Base-by-base conservation (phyloP, 78 protist species). In the Mantamonas sphyraenae region DNA sequence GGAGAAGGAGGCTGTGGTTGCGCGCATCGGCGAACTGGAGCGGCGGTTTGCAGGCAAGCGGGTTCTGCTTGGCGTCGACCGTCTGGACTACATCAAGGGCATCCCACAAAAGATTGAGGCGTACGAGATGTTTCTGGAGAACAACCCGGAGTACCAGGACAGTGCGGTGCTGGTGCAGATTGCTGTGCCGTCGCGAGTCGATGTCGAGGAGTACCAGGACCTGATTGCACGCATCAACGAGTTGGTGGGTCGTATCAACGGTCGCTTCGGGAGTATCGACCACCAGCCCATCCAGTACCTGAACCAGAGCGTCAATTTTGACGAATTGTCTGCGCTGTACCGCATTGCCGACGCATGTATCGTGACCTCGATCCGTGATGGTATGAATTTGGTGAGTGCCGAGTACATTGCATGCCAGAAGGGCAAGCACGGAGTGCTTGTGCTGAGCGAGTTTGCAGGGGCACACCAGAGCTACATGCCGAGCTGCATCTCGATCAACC, bases 81-180 rank as follows among this genome's bases (percentile, higher is more conserved):
- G 91, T 37, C 65, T 90, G 19, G 93, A 90, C 55, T 82, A 84
- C 64, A 87, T 86, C 79, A 90, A 90, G 68, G 95, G 92, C 40
- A 35, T 89, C 38, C 89, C 90, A 22, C 89, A 79, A 26, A 89
- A 87, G 50, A 76, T 90, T 19, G 73, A 47, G 33, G 95, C 95
- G 24, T 78, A 76, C 31, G 84, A 89, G 53, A 19, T 34, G 34
- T 31, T 91, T 16, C 72, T 91, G 40, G 62, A 73, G 76, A 74
- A 51, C 19, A 71, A 82, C 55, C 90, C 89, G 1, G 68, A 71
- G 26, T 71, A 65, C 62, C 67, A 64, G 53, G 82, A 83, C 30
- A 76, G 80, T 55, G 67, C 74, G 24, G 77, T 84, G 26, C 68
- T 89, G 33, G 71, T 86, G 28, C 94, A 89, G 51, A 50, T 89